These are phyloP conservation scores for Naganishia liquefaciens DNA, from an alignment of 1,284 basidiomycete genomes.

Conservation along the genomic window DNA sequence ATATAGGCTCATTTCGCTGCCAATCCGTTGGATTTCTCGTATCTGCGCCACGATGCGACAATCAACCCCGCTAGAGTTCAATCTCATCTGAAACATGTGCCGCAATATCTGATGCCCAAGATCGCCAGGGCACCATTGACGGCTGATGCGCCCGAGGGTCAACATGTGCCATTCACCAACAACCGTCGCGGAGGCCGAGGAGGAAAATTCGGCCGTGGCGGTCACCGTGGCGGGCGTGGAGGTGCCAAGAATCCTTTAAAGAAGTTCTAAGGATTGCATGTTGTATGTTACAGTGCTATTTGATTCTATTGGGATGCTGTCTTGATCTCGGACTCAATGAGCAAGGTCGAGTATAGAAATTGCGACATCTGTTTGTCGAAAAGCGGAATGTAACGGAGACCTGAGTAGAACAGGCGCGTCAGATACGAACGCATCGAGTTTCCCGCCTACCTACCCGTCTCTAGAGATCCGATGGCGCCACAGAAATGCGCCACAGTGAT, in stretches of 20 bases:
- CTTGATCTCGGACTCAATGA: slow-evolving; percentile 9
- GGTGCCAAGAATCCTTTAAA: slow-evolving; percentile 47
- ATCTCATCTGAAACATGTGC: slow-evolving; percentile 93
- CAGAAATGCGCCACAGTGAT: slow-evolving; percentile 69
- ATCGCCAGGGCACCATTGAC: slow-evolving; percentile 60
- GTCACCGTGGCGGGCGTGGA: slow-evolving; percentile 40
- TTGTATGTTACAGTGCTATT: neutral
- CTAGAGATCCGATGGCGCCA: slow-evolving; percentile 66
- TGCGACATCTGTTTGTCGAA: slow-evolving; percentile 78
- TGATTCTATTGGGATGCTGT: neutral
- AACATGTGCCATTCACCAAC: slow-evolving; percentile 44
- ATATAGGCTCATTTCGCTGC: slow-evolving; percentile 93
- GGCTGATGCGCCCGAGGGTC: slow-evolving; percentile 39
- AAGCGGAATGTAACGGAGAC: slow-evolving; percentile 82
- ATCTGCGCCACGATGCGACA: slow-evolving; percentile 90
- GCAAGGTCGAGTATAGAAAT: slow-evolving; percentile 80
- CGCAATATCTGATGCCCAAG: slow-evolving; percentile 86
- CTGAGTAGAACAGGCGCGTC: slow-evolving; percentile 52
- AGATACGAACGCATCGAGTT: neutral
- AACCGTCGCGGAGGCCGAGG: slow-evolving; percentile 38
- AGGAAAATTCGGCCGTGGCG: slow-evolving; percentile 36
- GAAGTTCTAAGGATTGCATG: slow-evolving; percentile 45
- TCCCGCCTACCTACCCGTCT: slow-evolving; percentile 61
- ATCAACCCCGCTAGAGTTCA: slow-evolving; percentile 84
- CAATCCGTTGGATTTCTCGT: slow-evolving; percentile 91